A percentile compares a stretch with the other conserved stretches of the same genome.
Conservation (phyloP, 1,284 basidiomycete species). For the Cerrena zonata region DNA sequence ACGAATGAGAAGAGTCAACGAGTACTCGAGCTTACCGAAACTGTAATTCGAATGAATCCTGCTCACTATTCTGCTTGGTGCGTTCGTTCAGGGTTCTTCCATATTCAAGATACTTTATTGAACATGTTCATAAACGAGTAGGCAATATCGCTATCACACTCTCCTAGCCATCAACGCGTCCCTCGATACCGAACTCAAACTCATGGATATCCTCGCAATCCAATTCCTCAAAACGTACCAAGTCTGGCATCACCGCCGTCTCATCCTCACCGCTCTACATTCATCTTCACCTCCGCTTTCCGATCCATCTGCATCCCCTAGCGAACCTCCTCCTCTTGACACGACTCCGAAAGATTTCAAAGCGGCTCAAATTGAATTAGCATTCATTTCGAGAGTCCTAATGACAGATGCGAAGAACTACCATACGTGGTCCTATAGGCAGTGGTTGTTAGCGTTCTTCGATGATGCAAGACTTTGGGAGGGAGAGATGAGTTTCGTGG, state of each 20-base stretch:
- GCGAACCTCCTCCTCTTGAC: not conserved
- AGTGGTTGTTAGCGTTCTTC: conserved; percentile 85
- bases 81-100: conserved; percentile 24
- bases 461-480: conserved; percentile 69
- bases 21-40: conserved; percentile 80
- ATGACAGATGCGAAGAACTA: conserved; percentile 85
- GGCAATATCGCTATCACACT: conserved; percentile 90
- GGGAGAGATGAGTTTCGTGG: conserved; percentile 73
- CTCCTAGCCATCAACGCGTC: conserved; percentile 62
- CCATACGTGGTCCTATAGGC: conserved; percentile 92
- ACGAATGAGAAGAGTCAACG: conserved; percentile 71
- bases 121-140: too few species aligned
- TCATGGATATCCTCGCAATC: conserved; percentile 82
- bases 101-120: too few species aligned
- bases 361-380: conserved; percentile 57
- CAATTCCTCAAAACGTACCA: conserved; percentile 89
- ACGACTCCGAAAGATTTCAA: conserved; percentile 10
- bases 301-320: not conserved
- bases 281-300: conserved; percentile 22
- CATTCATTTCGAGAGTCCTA: conserved; percentile 71
- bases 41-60: conserved; percentile 81
- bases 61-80: conserved; percentile 94
- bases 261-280: conserved; percentile 60
- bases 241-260: conserved; percentile 93
- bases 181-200: conserved; percentile 67